Conservation (phyloP, 2,329 filamentous ascomycete species). For the Aspergillus fumigatiaffinis region DNA sequence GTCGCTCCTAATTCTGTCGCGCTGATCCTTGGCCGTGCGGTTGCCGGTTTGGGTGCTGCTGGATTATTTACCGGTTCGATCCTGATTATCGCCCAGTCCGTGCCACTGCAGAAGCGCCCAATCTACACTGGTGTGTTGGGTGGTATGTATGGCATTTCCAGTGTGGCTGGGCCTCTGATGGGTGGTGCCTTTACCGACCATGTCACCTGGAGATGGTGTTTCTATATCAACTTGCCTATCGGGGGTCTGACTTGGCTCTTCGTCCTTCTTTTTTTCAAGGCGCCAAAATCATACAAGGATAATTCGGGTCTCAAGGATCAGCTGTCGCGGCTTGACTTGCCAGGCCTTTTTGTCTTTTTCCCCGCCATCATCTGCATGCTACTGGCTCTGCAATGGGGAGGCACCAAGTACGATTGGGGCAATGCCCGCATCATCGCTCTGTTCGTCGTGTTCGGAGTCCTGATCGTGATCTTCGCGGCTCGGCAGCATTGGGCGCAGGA, state of each 20-base stretch:
- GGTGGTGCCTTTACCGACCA: constrained; percentile 44
- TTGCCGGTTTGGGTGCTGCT: constrained; percentile 38
- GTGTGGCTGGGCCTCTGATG: constrained; percentile 41
- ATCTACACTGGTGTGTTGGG: constrained; percentile 40
- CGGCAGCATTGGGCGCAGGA: constrained; percentile 39
- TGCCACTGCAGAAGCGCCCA: constrained; percentile 38
- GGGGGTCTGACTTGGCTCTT: constrained; percentile 30
- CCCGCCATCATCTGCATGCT: constrained; percentile 5
- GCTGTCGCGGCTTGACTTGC: constrained; percentile 33
- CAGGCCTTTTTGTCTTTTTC: constrained; percentile 2
- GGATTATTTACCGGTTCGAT: constrained; percentile 39
- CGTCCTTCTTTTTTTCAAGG: constrained; percentile 30
- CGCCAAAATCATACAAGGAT: constrained; percentile 22
- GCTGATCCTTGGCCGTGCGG: constrained; percentile 40
- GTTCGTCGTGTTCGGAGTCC: constrained; percentile 49
- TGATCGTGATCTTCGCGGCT: constrained; percentile 40
- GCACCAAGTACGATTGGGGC: constrained; percentile 43
- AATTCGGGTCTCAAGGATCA: constrained; percentile 21
- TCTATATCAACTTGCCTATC: constrained; percentile 40
- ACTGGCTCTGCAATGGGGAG: constrained; percentile 28
- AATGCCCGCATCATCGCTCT: constrained; percentile 45
- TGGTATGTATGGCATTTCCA: constrained; percentile 41
- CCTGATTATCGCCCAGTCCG: constrained; percentile 38
- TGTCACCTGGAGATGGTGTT: constrained; percentile 44
- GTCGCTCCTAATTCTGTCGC: constrained; percentile 35